These are phyloP conservation scores for Solanum peruvianum DNA, from an alignment of 257 asterid genomes.

Conservation along the genomic window DNA sequence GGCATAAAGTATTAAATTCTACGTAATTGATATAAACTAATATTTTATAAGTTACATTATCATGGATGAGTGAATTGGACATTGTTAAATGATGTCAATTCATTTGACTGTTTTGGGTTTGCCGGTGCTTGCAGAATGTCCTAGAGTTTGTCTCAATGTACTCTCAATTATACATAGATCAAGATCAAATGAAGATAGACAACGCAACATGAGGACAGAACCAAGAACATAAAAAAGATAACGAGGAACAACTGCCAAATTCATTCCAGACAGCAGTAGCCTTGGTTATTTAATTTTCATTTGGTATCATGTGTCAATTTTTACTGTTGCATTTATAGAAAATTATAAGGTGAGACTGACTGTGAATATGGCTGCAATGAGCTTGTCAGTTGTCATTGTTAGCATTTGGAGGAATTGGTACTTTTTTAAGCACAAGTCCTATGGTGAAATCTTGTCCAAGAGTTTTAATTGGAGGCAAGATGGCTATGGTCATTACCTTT, in stretches of 20 bases:
- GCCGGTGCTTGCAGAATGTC: conserved; percentile 78
- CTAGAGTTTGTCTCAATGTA: conserved; percentile 51
- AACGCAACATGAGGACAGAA: no score
- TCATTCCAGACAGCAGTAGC: conserved; percentile 50
- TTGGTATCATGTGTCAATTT: conserved; percentile 51
- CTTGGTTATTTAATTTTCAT: conserved; percentile 39
- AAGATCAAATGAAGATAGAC: conserved; percentile 45
- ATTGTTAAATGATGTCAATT: no score
- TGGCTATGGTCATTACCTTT: conserved; percentile 47
- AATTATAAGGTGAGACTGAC: conserved; percentile 28
- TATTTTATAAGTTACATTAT: no score
- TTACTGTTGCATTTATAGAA: conserved; percentile 34
- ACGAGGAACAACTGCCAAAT: conserved; percentile 36
- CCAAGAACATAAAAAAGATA: background rate
- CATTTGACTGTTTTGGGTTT: no score
- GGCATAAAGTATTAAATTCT: no score
- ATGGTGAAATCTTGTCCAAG: conserved; percentile 30
- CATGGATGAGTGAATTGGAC: no score
- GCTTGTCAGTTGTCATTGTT: conserved; percentile 33
- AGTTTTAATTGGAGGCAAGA: conserved; percentile 54
- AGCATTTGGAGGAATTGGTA: conserved; percentile 45
- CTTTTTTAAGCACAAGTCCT: conserved; percentile 34
- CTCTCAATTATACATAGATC: conserved; percentile 46
- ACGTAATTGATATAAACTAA: no score
- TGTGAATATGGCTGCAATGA: conserved; percentile 33